Conservation (phyloP, 345 rosid species). For the Eucalyptus cloeziana region DNA sequence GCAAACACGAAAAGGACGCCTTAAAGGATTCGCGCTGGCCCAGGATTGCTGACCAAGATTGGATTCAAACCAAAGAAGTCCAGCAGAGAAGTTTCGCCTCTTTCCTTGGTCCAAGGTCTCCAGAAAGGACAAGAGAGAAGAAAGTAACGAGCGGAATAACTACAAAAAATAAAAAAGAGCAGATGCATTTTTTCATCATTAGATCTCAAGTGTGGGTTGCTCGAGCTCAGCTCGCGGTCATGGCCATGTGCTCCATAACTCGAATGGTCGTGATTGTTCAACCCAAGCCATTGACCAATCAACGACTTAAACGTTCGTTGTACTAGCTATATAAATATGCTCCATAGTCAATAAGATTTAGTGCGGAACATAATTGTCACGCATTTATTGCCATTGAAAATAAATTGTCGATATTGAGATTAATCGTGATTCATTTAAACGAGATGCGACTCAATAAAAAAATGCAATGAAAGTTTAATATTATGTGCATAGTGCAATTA, state of each 20-base stretch:
- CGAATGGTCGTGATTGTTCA: not conserved
- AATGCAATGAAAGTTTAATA: not conserved
- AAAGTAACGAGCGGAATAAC: not conserved
- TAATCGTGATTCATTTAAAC: not conserved
- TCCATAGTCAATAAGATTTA: too few relatives aligned
- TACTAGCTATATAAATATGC: too few relatives aligned
- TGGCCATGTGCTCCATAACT: not conserved
- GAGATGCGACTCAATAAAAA: not conserved
- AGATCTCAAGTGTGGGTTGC: not conserved
- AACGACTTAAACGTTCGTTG: not conserved
- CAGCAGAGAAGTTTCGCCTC: not conserved
- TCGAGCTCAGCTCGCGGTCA: not conserved
- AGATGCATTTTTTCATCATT: not conserved
- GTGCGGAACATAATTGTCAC: too few relatives aligned
- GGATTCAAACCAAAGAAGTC: not conserved
- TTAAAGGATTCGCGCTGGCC: not conserved
- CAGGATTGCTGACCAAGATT: not conserved
- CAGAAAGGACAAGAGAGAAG: not conserved
- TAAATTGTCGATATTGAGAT: too few relatives aligned
- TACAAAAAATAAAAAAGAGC: too few relatives aligned
- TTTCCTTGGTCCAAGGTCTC: not conserved
- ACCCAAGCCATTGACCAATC: not conserved
- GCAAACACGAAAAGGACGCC: not conserved
- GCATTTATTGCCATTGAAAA: too few relatives aligned
- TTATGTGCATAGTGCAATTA: not conserved